A percentile compares a stretch with the other conserved stretches of the same genome.
phyloP scores from a whole-genome alignment of 2,329 filamentous ascomycete species.

The Ophiostoma sp. region DNA sequence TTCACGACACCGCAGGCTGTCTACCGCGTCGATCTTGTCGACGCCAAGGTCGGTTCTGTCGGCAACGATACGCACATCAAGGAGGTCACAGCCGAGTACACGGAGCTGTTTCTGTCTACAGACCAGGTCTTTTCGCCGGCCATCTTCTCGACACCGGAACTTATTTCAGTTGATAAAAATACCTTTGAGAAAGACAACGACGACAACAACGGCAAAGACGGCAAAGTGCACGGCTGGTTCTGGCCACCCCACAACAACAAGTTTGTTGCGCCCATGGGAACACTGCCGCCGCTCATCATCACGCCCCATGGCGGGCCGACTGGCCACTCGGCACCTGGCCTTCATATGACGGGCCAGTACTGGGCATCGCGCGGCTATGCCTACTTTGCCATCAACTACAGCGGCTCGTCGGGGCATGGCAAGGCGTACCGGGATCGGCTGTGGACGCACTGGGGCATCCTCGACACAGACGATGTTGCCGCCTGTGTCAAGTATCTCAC shows the following conservation, averaged over 20 bases:
- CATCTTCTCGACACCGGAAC: constrained; percentile 38
- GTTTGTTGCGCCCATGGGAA: constrained; percentile 33
- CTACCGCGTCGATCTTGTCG: constrained; percentile 33
- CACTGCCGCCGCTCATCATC: constrained; percentile 34
- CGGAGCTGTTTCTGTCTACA: constrained; percentile 35
- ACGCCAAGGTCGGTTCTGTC: constrained; percentile 28
- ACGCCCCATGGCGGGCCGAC: constrained; percentile 51
- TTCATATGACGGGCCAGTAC: constrained; percentile 42
- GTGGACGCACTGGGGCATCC: constrained; percentile 46
- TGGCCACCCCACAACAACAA: constrained; percentile 46
- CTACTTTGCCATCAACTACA: constrained; percentile 38
- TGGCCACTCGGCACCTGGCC: constrained; percentile 38
- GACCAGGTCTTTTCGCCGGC: constrained; percentile 32
- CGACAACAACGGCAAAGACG: constrained; percentile 21
- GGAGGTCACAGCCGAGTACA: constrained; percentile 24
- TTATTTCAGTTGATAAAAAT: constrained; percentile 22
- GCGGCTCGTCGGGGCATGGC: constrained; percentile 49
- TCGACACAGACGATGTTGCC: constrained; percentile 48
- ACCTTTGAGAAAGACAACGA: neutral
- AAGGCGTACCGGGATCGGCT: constrained; percentile 46
- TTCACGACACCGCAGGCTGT: constrained; percentile 33
- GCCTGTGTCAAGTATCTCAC: constrained; percentile 43
- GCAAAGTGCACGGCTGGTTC: constrained; percentile 43
- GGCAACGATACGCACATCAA: neutral
- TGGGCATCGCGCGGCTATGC: constrained; percentile 48